A percentile compares a stretch with the other conserved stretches of the same genome.
phyloP scores from a whole-genome alignment of 192 early-diverging fungal genomes.

The Geosiphon pyriformis region DNA sequence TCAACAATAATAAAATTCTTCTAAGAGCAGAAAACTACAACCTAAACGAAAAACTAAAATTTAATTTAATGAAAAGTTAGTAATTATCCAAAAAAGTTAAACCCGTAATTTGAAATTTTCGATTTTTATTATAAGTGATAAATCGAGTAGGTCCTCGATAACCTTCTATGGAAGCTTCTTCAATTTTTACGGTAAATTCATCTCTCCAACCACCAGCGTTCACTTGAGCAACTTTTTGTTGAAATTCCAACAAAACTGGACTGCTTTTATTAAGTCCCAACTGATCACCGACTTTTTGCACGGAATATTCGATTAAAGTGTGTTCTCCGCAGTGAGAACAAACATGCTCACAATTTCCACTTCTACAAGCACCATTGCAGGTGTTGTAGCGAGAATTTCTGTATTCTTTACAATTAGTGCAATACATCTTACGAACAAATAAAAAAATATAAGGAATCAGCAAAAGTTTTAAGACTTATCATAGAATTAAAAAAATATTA shows the following conservation, averaged over 20 bases:
- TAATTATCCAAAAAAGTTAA: background rate
- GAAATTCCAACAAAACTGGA: background rate
- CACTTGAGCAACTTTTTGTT: background rate
- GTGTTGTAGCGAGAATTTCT: too few species aligned
- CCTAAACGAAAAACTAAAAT: too few species aligned
- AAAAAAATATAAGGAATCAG: too few species aligned
- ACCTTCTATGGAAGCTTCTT: background rate
- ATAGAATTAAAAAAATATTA: too few species aligned
- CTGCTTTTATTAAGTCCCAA: background rate
- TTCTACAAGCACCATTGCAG: too few species aligned
- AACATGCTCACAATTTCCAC: too few species aligned
- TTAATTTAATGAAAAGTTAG: too few species aligned
- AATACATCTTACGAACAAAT: too few species aligned
- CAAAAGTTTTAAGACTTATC: too few species aligned
- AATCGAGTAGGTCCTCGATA: background rate
- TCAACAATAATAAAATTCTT: too few species aligned
- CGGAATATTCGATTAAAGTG: background rate
- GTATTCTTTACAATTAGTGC: too few species aligned
- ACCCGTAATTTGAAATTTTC: background rate
- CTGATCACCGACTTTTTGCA: background rate
- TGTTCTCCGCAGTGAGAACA: background rate
- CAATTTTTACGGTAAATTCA: background rate
- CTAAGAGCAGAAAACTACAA: too few species aligned
- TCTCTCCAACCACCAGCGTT: slow-evolving; percentile 4
- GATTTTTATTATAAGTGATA: background rate